phyloP scores from a whole-genome alignment of 495 filamentous ascomycete species.

The Extremus antarcticus region DNA sequence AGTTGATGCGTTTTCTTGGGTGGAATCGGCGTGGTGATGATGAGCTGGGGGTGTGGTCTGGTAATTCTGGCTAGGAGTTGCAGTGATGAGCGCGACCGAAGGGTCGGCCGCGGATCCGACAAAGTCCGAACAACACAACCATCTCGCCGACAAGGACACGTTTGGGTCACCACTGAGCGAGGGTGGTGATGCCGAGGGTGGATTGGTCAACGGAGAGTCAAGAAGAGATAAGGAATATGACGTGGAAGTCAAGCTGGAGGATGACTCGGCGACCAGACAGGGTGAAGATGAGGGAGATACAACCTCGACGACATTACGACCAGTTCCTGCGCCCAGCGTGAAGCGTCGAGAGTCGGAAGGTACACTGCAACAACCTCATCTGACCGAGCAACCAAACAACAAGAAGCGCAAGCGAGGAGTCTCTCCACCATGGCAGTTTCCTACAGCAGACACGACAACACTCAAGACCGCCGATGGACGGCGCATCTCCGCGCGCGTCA shows the following conservation, averaged over 20 bases:
- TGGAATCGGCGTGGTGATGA: neutral
- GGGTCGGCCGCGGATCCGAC: no score
- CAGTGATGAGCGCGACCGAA: neutral
- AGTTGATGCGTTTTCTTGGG: neutral
- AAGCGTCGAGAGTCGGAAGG: constrained; percentile 17
- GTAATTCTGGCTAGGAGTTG: no score
- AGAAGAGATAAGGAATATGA: neutral
- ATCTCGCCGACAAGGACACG: neutral
- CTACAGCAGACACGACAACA: constrained; percentile 6
- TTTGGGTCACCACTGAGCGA: neutral
- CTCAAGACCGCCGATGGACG: constrained; percentile 17
- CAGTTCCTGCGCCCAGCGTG: constrained; percentile 6
- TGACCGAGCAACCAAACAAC: constrained; percentile 39
- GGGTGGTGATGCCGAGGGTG: neutral
- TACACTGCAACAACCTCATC: neutral
- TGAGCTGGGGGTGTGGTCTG: neutral
- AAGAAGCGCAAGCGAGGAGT: constrained; percentile 63
- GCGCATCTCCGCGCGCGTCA: constrained; percentile 15
- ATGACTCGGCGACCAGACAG: neutral
- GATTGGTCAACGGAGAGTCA: neutral
- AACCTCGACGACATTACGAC: constrained; percentile 14
- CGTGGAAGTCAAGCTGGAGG: neutral
- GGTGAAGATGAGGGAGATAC: neutral
- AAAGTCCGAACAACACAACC: neutral
- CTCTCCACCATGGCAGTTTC: constrained; percentile 29